Evolutionary conservation across 2,329 filamentous ascomycete species (phyloP).

Genomic region (Colletotrichum musae): DNA sequence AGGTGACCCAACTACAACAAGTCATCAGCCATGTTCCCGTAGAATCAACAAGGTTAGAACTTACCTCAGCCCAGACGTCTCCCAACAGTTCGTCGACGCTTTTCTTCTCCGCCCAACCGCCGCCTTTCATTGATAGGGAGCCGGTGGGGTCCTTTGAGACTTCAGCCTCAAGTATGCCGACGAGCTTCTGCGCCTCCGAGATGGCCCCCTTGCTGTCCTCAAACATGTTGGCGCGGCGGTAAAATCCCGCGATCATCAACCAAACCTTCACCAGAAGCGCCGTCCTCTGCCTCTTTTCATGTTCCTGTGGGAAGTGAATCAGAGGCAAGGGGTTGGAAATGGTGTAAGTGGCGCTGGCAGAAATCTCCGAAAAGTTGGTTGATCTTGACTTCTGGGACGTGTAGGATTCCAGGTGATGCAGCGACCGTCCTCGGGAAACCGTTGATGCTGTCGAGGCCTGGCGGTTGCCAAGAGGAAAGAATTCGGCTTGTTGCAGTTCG

Average conservation of each 20-base stretch:
- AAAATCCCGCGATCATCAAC: slow-evolving; percentile 91
- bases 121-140: slow-evolving; percentile 72
- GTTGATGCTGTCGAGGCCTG: slow-evolving; percentile 58
- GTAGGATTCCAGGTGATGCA: slow-evolving; percentile 62
- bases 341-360: slow-evolving; percentile 58
- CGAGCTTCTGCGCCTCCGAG: slow-evolving; percentile 84
- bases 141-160: slow-evolving; percentile 74
- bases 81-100: slow-evolving; percentile 88
- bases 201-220: slow-evolving; percentile 87
- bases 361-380: slow-evolving; percentile 56
- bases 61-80: slow-evolving; percentile 86
- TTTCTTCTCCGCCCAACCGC: slow-evolving; percentile 84
- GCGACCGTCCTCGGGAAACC: slow-evolving; percentile 58
- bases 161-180: slow-evolving; percentile 79
- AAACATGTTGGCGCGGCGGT: slow-evolving; percentile 83
- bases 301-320: slow-evolving; percentile 69
- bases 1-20: slow-evolving; percentile 75
- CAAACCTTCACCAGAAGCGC: slow-evolving; percentile 82
- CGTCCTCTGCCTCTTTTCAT: slow-evolving; percentile 64
- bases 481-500: slow-evolving; percentile 59
- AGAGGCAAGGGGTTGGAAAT: slow-evolving; percentile 64
- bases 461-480: slow-evolving; percentile 59
- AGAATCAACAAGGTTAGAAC: slow-evolving; percentile 46
- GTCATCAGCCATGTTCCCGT: slow-evolving; percentile 50
- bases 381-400: slow-evolving; percentile 58